Percentiles rank a stretch among this genome's conserved stretches.
Conservation (phyloP, 257 asterid genomes). For the Solanum chiquidenum region DNA sequence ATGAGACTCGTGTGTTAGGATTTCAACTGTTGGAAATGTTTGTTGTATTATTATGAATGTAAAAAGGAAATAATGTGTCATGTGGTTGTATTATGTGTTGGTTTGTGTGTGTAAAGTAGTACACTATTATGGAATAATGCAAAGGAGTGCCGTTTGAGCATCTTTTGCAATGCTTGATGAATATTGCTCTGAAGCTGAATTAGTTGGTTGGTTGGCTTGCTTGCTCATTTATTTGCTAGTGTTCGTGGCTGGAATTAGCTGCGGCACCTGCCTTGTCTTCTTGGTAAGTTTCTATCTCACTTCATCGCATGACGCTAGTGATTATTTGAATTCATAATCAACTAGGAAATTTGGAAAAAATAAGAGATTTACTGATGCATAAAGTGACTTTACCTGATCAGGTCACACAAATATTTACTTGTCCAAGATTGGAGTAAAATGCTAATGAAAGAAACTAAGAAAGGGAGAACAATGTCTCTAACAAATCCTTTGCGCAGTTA, state of each 20-base stretch:
- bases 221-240: not conserved
- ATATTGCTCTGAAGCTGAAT: not conserved
- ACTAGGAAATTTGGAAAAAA: not conserved
- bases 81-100: not conserved
- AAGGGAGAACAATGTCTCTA: not conserved
- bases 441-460: not conserved
- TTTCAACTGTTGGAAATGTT: not conserved
- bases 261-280: not conserved
- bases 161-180: not conserved
- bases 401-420: not conserved
- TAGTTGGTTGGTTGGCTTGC: not conserved
- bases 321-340: not conserved
- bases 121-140: not conserved
- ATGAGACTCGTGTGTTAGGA: not conserved
- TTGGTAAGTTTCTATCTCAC: not conserved
- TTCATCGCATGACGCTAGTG: not conserved
- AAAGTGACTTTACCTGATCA: not conserved
- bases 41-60: not conserved
- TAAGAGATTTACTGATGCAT: not conserved
- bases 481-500: not conserved
- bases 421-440: not conserved
- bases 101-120: not conserved
- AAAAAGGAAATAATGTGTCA: not conserved
- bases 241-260: not conserved
- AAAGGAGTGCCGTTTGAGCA: not conserved